Evolutionary conservation across 345 rosid genomes (phyloP).

Genomic region (Camelina laxa): DNA sequence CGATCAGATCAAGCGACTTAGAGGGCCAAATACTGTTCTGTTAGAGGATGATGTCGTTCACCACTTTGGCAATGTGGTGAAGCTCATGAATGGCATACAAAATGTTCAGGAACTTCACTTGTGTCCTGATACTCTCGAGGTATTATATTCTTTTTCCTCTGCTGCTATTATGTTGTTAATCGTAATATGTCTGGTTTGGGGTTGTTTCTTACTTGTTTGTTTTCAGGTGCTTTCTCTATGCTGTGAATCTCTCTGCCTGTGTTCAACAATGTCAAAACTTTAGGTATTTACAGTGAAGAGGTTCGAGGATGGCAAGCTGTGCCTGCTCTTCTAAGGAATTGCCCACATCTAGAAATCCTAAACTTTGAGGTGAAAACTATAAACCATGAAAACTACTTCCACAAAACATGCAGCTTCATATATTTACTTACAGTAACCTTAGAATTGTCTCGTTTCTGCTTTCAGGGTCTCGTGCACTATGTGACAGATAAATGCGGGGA

Average conservation of each 20-base stretch:
- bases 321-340: constrained; percentile 20
- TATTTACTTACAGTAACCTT: no score
- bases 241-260: background rate
- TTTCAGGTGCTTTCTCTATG: background rate
- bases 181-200: no score
- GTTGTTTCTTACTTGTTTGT: background rate
- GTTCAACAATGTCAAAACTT: constrained; percentile 17
- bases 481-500: constrained; percentile 32
- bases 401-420: background rate
- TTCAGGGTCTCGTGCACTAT: constrained; percentile 27
- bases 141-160: background rate
- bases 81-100: constrained; percentile 32
- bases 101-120: constrained; percentile 23
- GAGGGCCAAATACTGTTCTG: background rate
- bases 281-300: background rate
- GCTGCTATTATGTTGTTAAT: background rate
- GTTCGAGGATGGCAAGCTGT: constrained; percentile 6
- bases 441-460: constrained; percentile 9
- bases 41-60: no score
- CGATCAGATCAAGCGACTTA: background rate
- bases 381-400: constrained; percentile 3
- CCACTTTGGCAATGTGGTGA: constrained; percentile 15
- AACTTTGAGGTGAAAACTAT: background rate
- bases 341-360: constrained; percentile 9
- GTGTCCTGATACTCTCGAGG: constrained; percentile 26